phyloP scores from a whole-genome alignment of 805 yeast species.

The Blastobotrys americana region DNA sequence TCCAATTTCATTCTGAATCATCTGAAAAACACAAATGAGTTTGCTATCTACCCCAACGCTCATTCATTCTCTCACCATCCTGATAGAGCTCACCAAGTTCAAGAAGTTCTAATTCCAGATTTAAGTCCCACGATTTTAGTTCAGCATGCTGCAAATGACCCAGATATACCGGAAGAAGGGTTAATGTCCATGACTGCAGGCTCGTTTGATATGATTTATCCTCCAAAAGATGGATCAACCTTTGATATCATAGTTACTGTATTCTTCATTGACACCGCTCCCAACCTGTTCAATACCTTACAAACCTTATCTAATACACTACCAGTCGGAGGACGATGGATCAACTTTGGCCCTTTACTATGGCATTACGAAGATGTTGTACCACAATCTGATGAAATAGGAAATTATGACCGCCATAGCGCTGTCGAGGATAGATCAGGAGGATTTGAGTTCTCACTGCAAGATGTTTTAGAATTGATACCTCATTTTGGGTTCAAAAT shows the following conservation, averaged over 20 bases:
- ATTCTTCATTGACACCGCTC: conserved; percentile 88
- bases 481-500: conserved; percentile 46
- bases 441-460: conserved; percentile 55
- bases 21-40: conserved; percentile 9
- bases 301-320: conserved; percentile 50
- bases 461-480: conserved; percentile 45
- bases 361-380: conserved; percentile 79
- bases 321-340: conserved; percentile 60
- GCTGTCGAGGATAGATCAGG: conserved; percentile 24
- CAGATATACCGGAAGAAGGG: conserved; percentile 18
- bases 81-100: conserved; percentile 42
- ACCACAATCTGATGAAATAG: conserved; percentile 35
- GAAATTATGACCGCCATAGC: conserved; percentile 1
- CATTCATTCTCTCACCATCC: conserved; percentile 67
- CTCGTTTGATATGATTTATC: conserved; percentile 59
- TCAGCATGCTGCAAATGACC: conserved; percentile 14
- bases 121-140: conserved; percentile 18
- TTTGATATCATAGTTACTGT: conserved; percentile 40
- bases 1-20: conserved; percentile 27
- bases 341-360: conserved; percentile 86
- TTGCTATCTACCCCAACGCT: conserved; percentile 34
- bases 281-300: conserved; percentile 67
- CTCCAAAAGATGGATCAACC: conserved; percentile 25
- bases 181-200: conserved; percentile 67
- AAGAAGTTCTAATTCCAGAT: conserved; percentile 38